phyloP scores from a whole-genome alignment of 306 rosid genomes.

The Rosa multiflora region DNA sequence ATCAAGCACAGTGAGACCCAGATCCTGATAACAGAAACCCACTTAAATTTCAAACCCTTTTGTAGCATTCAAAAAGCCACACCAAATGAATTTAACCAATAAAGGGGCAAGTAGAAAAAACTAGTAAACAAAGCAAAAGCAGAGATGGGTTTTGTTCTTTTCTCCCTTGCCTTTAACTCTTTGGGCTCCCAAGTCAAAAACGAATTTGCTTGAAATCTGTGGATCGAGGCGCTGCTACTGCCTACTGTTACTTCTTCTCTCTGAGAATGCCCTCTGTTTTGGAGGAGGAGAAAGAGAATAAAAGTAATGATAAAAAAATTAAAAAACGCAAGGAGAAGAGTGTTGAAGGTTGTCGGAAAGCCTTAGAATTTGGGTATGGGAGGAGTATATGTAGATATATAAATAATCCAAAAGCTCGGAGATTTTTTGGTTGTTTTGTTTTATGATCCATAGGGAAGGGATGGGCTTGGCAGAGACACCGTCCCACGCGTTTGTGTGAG shows the following conservation, averaged over 20 bases:
- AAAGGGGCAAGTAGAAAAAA: background rate
- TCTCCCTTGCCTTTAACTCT: constrained; percentile 21
- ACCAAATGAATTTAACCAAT: constrained; percentile 19
- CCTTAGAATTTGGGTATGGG: background rate
- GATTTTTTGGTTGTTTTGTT: background rate
- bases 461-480: constrained; percentile 38
- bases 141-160: constrained; percentile 11
- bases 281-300: background rate
- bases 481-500: constrained; percentile 49
- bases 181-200: constrained; percentile 49
- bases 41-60: constrained; percentile 28
- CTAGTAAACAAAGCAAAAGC: constrained; percentile 10
- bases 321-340: constrained; percentile 5
- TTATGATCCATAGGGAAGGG: constrained; percentile 14
- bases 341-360: constrained; percentile 37
- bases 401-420: background rate
- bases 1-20: constrained; percentile 39
- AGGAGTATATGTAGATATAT: background rate
- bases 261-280: background rate
- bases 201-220: constrained; percentile 30
- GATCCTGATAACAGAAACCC: constrained; percentile 41
- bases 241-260: constrained; percentile 22
- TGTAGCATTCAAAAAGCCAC: constrained; percentile 32
- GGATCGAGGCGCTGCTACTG: constrained; percentile 35
- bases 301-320: background rate